Conservation (phyloP, 495 filamentous ascomycete genomes). For the Aspergillus sclerotioniger region DNA sequence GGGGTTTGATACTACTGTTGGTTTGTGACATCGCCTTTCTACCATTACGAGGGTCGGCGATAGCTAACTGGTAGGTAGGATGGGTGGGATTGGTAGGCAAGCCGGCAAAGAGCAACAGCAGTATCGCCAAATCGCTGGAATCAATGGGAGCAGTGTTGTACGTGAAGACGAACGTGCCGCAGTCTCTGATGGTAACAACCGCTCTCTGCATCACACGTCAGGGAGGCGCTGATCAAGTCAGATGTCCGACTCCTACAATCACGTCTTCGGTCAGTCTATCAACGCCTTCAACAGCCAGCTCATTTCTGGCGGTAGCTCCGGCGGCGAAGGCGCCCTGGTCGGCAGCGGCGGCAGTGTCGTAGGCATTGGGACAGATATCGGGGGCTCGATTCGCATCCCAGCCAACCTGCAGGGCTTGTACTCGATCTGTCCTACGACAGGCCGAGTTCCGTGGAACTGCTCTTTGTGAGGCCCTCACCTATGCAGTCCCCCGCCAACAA, state of each 20-base stretch:
- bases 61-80: constrained; percentile 17
- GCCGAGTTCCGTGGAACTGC: constrained; percentile 53
- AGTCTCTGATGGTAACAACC: constrained; percentile 45
- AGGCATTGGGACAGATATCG: constrained; percentile 70
- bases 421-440: constrained; percentile 60
- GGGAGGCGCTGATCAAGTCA: constrained; percentile 8
- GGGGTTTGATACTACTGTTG: constrained; percentile 50
- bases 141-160: constrained; percentile 53
- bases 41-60: background rate
- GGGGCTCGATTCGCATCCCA: constrained; percentile 64
- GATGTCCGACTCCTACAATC: constrained; percentile 56
- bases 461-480: constrained; percentile 21
- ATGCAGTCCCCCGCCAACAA: background rate
- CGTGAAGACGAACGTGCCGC: constrained; percentile 62
- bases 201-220: background rate
- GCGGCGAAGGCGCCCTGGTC: constrained; percentile 66
- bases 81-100: constrained; percentile 38
- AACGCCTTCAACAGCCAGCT: constrained; percentile 57
- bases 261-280: constrained; percentile 49
- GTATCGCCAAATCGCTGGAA: constrained; percentile 31
- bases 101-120: constrained; percentile 28
- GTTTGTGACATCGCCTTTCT: constrained; percentile 20
- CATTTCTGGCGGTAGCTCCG: constrained; percentile 61
- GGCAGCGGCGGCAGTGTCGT: constrained; percentile 56
- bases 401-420: constrained; percentile 64